Evolutionary conservation across 192 early-diverging fungal genomes (phyloP).

Genomic region (Spinellus fusiger): DNA sequence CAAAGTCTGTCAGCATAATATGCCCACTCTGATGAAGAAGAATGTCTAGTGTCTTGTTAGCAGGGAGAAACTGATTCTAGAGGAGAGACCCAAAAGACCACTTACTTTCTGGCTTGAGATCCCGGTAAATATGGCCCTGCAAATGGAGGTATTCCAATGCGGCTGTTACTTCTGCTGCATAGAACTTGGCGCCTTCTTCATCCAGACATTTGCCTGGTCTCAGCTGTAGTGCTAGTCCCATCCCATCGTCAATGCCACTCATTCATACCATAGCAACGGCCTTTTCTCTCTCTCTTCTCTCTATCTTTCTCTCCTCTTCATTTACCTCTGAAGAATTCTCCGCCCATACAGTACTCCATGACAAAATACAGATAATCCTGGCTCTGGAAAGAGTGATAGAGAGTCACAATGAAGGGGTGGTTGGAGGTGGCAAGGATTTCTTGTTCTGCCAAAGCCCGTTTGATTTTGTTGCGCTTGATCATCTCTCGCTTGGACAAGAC

Average conservation of each 20-base stretch:
- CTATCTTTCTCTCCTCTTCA: background rate
- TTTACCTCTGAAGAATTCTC: conserved; percentile 79
- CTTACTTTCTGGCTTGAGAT: conserved; percentile 96
- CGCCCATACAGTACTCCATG: conserved; percentile 87
- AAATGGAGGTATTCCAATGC: conserved; percentile 96
- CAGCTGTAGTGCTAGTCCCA: conserved; percentile 74
- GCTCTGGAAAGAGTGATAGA: conserved; percentile 87
- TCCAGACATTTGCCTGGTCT: conserved; percentile 82
- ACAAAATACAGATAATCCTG: conserved; percentile 81
- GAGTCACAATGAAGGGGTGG: conserved; percentile 85
- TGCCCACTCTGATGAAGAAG: conserved; percentile 93
- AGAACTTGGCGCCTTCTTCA: conserved; percentile 93
- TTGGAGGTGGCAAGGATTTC: conserved; percentile 70
- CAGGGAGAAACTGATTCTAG: conserved; percentile 8
- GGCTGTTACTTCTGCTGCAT: conserved; percentile 94
- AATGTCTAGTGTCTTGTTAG: conserved; percentile 49
- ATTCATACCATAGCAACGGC: no score
- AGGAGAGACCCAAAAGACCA: background rate
- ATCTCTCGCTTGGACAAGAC: conserved; percentile 86
- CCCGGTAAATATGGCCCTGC: conserved; percentile 95
- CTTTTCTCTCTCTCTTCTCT: background rate
- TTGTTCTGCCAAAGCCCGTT: conserved; percentile 94
- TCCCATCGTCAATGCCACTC: no score
- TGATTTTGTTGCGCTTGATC: conserved; percentile 98
- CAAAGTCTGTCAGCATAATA: conserved; percentile 99